phyloP scores from a whole-genome alignment of 176 grass and related monocot genomes.

The Triticum monococcum region DNA sequence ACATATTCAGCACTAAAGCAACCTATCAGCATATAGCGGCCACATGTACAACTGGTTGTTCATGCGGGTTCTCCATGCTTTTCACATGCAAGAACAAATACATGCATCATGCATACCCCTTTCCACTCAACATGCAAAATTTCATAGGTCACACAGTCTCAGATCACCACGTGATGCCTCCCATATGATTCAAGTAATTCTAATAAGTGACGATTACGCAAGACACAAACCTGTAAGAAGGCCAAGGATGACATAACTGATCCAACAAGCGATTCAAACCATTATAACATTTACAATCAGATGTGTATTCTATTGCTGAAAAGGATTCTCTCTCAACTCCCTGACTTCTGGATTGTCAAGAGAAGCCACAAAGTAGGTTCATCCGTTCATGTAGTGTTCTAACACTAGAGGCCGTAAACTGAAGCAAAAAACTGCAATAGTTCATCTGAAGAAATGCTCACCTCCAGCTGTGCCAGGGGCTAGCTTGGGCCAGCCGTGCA shows the following conservation, averaged over 20 bases:
- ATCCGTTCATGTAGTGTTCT: background rate
- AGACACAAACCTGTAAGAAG: background rate
- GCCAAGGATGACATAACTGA: background rate
- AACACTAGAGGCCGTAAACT: background rate
- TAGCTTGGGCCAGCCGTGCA: conserved; percentile 69
- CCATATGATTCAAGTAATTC: background rate
- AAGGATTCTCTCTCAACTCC: background rate
- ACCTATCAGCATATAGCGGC: background rate
- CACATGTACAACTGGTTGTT: background rate
- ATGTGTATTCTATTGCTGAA: background rate
- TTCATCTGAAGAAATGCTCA: conserved; percentile 1
- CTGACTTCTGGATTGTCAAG: background rate
- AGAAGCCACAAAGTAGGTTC: background rate
- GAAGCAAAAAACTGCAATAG: background rate
- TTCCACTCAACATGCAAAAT: background rate
- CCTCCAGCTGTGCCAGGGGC: conserved; percentile 45
- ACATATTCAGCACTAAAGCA: background rate
- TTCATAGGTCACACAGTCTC: background rate
- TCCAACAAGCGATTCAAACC: background rate
- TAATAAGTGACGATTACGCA: background rate
- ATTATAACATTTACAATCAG: background rate
- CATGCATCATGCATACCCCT: background rate
- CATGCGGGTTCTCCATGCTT: background rate
- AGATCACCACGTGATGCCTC: background rate
- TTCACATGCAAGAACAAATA: background rate